Conservation (phyloP, 2,329 filamentous ascomycete genomes). For the Hirsutella rhossiliensis region DNA sequence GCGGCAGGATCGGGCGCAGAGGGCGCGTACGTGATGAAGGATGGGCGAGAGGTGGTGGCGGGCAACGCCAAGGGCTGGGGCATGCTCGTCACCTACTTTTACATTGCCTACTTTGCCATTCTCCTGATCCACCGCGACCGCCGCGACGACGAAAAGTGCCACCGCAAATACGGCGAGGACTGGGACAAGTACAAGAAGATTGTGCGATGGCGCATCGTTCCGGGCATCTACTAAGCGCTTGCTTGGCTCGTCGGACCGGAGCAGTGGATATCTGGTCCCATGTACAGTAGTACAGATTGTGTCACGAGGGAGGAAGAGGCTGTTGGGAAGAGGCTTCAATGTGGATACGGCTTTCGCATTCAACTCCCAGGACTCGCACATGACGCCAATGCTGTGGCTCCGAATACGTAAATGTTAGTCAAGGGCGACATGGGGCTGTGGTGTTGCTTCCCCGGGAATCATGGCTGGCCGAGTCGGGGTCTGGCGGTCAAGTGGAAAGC, state of each 20-base stretch:
- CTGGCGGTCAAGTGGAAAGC: too few species aligned
- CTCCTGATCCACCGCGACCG: conserved; percentile 76
- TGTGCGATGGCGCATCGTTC: conserved; percentile 73
- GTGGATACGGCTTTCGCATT: too few species aligned
- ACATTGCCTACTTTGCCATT: conserved; percentile 81
- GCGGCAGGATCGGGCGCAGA: conserved; percentile 37
- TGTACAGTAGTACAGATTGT: too few species aligned
- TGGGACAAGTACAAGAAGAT: conserved; percentile 81
- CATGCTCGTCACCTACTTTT: conserved; percentile 88
- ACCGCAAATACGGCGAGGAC: conserved; percentile 80
- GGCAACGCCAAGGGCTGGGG: conserved; percentile 71
- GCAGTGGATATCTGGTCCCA: too few species aligned
- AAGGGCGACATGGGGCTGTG: not conserved
- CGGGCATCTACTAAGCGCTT: conserved; percentile 59
- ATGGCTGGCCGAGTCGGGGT: too few species aligned
- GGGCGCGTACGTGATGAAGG: conserved; percentile 42
- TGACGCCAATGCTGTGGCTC: too few species aligned
- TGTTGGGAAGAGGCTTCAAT: not conserved
- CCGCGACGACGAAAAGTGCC: conserved; percentile 84
- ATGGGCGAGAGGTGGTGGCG: conserved; percentile 54
- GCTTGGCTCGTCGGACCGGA: not conserved
- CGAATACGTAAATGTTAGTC: too few species aligned
- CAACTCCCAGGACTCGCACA: too few species aligned
- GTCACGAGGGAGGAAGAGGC: not conserved
- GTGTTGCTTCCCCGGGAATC: not conserved